phyloP scores from a whole-genome alignment of 495 filamentous ascomycete genomes.

The Filosporella fistucella region DNA sequence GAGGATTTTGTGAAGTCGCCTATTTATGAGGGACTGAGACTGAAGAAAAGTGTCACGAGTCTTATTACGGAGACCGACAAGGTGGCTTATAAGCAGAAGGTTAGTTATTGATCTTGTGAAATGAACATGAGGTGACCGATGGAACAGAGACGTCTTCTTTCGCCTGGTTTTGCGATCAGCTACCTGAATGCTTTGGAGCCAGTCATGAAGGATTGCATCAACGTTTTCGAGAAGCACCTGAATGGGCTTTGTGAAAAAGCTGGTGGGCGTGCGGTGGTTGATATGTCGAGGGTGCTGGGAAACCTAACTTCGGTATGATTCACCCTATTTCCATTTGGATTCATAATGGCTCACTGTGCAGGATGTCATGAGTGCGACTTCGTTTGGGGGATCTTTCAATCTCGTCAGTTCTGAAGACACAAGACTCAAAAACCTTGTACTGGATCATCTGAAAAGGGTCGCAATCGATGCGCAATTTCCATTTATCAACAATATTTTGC shows the following conservation, averaged over 20 bases:
- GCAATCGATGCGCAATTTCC: slow-evolving; percentile 15
- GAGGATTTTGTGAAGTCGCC: slow-evolving; percentile 13
- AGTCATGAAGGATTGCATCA: slow-evolving; percentile 12
- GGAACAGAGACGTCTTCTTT: slow-evolving; percentile 12
- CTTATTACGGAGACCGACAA: slow-evolving; percentile 16
- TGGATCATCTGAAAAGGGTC: neutral
- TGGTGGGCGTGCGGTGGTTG: slow-evolving; percentile 1
- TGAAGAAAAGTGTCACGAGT: neutral
- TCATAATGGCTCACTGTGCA: neutral
- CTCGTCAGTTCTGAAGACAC: slow-evolving; percentile 9
- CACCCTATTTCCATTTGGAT: neutral
- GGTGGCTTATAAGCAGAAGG: slow-evolving; percentile 14
- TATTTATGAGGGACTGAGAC: slow-evolving; percentile 6
- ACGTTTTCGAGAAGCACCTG: slow-evolving; percentile 5
- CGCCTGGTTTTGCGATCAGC: slow-evolving; percentile 16
- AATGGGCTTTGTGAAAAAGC: slow-evolving; percentile 5
- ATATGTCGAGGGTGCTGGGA: slow-evolving; percentile 8
- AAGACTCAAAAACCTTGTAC: slow-evolving; percentile 4
- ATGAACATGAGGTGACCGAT: neutral
- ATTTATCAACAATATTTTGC: slow-evolving; percentile 12
- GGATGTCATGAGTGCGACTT: slow-evolving; percentile 18
- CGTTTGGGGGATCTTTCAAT: slow-evolving; percentile 16
- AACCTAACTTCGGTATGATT: slow-evolving; percentile 13
- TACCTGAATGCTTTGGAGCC: slow-evolving; percentile 17
- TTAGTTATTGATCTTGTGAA: neutral